phyloP scores from a whole-genome alignment of 441 rosid species.

The Mallotus japonicus region DNA sequence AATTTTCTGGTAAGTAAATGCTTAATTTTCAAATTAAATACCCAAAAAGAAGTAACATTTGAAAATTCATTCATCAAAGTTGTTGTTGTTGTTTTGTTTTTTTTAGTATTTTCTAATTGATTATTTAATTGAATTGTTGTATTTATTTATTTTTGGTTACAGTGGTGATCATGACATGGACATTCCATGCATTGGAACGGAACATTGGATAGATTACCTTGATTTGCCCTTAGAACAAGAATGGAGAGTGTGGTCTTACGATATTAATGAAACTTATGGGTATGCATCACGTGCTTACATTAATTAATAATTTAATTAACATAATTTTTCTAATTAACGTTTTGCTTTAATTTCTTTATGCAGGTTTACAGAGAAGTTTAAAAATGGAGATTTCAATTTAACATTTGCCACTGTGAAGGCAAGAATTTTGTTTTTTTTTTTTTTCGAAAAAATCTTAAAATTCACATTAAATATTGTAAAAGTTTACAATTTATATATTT shows the following conservation, averaged over 20 bases:
- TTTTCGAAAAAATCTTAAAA: background rate
- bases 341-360: background rate
- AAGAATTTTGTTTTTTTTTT: background rate
- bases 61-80: too few species aligned
- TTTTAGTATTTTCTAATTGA: too few species aligned
- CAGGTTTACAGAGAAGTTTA: background rate
- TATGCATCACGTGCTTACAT: background rate
- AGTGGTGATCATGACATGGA: conserved; percentile 8
- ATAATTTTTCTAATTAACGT: background rate
- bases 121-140: too few species aligned
- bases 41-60: too few species aligned
- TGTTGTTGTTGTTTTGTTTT: too few species aligned
- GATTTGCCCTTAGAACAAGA: background rate
- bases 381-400: background rate
- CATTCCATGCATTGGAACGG: background rate
- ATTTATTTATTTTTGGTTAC: background rate
- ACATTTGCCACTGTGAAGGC: conserved; percentile 6
- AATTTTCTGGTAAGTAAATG: background rate
- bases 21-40: too few species aligned
- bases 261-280: background rate
- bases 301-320: too few species aligned
- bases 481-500: background rate
- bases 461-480: background rate
- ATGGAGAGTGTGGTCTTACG: background rate
- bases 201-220: background rate